Evolutionary conservation across 2,329 filamentous ascomycete species (phyloP), one percentile per base, ranked within the genome.

Genomic region (Sporothrix luriei): DNA sequence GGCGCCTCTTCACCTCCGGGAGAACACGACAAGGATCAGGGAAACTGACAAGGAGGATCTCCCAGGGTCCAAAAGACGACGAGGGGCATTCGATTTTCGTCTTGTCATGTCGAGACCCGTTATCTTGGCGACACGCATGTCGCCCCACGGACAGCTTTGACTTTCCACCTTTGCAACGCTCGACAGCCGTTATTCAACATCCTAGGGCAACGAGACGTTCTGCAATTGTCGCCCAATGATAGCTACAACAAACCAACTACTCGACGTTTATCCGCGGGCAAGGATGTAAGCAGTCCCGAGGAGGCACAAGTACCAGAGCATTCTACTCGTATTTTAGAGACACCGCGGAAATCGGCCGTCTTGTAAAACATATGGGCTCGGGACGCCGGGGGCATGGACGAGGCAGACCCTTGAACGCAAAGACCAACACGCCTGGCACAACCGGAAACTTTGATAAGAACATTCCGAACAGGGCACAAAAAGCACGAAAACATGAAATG

Each of bases 291-390:
- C 46, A 48, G 24, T 62, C 48, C 48, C 16, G 40, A 64, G 59
- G 29, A 65, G 38, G n/a, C n/a, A 62, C 57, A n/a, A 19, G 2
- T 16, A 64, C 21, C 61, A 49, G 43, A 43, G 11, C 61, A 64
- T 48, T 49, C 43, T 49, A 29, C 38, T 4, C 4, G 38, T 40
- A 43, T 43, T 64, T 33, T 49, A 16, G 24, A 48, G 59, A 29
- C 9, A 40, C 16, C 9, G n/a, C 9, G 46, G 38, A 19, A 26
- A 19, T 6, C 21, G 59, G 14, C 6, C 59, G 40, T 40, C 59
- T n/a, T 40, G 4, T 26, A 24, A 5, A 29, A 1, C n/a, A 62
- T 29, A 62, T 40, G 59, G 43, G 29, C 33, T 33, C 16, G 26
- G 43, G 13, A n/a, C 33, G 38, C 33, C 33, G 2, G 1, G 7